Evolutionary conservation across 148 eudicot genomes (phyloP), one percentile per base, ranked within the genome.

Genomic region (Rhododendron vialii): DNA sequence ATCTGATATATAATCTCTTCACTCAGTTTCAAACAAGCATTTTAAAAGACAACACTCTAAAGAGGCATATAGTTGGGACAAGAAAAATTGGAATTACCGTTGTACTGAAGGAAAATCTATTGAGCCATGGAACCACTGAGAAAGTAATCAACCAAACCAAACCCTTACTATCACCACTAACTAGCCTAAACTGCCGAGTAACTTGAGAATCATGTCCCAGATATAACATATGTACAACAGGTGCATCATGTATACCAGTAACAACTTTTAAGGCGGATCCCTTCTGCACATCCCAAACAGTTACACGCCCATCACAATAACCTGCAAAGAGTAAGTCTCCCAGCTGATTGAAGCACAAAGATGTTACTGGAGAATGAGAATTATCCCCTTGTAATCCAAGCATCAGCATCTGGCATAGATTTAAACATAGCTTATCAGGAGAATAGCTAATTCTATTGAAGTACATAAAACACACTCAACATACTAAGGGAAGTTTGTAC

Each of bases 301-400:
- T 90, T 59, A 91, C 78, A 84, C 91, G 99, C 77, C 99, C 99
- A 87, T 96, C 94, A 48, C 92, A 95, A 85, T 95, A 94, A 91
- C 98, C 99, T 77, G 98, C 97, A 91, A 96, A 93, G 82, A 96
- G 94, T 59, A 95, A 76, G 89, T 96, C 99, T 57, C 98, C 99
- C 88, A 89, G 94, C 90, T 89, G 97, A 91, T 93, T 94, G 90
- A 96, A 95, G 91, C 98, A 94, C 91, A 96, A 89, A 83, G 98
- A 92, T 45, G 97, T 96, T 77, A 95, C 99, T 73, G 98, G 90
- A 63, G 89, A 91, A 89, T 86, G 90, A 91, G 95, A 89, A 78
- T 89, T 91, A 88, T 96, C 98, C 77, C 96, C 97, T 90, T 93
- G 97, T 80, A 88, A 82, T 87, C 96, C 97, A 88, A 94, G 98